Evolutionary conservation across 1,284 basidiomycete genomes (phyloP), one percentile per base, ranked within the genome.

Genomic region (Puccinia sorghi): DNA sequence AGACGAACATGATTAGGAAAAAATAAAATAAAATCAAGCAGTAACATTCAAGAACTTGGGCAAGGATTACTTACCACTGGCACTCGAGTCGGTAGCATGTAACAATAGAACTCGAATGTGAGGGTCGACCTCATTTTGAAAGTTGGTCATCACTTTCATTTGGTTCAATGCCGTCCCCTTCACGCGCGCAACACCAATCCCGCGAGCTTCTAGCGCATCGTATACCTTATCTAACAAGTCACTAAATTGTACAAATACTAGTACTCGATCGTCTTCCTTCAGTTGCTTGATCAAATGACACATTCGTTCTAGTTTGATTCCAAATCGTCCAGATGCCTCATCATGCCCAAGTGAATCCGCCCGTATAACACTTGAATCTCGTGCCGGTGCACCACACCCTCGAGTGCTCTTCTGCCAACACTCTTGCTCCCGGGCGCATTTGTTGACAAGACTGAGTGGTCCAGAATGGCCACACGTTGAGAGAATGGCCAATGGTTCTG

Each of bases 161-260:
- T 61, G 77, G 80, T 88, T 86, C 63, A 88, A 88, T 3, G 93
- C 92, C 5, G 89, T 89, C 50, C 94, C 95, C 75, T 89, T 89
- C 84, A 97, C 91, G 83, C 93, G 91, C 52, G 93, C 88, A 85
- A 90, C 94, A 43, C 87, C 87, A 83, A 97, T 90, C 22, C 89
- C 88, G 82, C 93, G 88, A 61, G 88, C 88, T 0, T 85, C 86
- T 80, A 97, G 88, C 0, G 93, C 93, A 80, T 94, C 92, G 7
- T 89, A 89, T 52, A 97, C 92, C 85, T 96, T 97, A 83, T 90
- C 89, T 87, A 92, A 92, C 80, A 97, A 88, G 84, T 97, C 95
- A 11, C 90, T 90, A 87, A 96, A 97, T 83, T 97, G 94, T 15
- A 96, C 91, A 85, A 97, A 97, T 73, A 97, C 89, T 54, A 97